phyloP scores from a whole-genome alignment of 768 basidiomycete genomes.

The Lepiota subincarnata region DNA sequence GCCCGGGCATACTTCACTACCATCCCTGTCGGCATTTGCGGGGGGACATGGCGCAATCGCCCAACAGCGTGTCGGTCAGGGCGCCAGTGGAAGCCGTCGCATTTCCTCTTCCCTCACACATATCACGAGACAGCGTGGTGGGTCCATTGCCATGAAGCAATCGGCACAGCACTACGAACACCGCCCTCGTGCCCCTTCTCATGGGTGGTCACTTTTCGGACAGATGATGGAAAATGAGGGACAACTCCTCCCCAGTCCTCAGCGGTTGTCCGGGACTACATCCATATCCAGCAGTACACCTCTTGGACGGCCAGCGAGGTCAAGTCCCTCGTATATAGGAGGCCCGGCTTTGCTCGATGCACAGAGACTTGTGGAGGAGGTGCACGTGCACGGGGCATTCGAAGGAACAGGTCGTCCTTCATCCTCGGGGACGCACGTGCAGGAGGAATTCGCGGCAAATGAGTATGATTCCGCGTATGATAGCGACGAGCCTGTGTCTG shows the following conservation, averaged over 20 bases:
- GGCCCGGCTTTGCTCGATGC: neutral
- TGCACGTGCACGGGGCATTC: neutral
- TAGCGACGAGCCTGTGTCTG: conserved; percentile 3
- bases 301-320: neutral
- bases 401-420: neutral
- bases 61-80: neutral
- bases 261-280: neutral
- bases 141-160: conserved; percentile 1
- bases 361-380: conserved; percentile 1
- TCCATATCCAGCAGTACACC: neutral
- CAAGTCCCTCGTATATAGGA: neutral
- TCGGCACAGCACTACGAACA: neutral
- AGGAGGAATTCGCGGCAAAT: neutral
- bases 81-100: neutral
- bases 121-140: neutral
- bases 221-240: conserved; percentile 70
- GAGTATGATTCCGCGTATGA: conserved; percentile 10
- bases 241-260: conserved; percentile 26
- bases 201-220: conserved; percentile 66
- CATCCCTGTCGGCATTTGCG: neutral
- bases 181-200: conserved; percentile 19
- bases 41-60: neutral
- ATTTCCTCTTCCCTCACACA: conserved; percentile 4
- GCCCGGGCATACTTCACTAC: neutral
- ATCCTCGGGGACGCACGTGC: neutral